Base-by-base conservation (phyloP, 2,329 filamentous ascomycete species). In the Calonectria multiphialidica region DNA sequence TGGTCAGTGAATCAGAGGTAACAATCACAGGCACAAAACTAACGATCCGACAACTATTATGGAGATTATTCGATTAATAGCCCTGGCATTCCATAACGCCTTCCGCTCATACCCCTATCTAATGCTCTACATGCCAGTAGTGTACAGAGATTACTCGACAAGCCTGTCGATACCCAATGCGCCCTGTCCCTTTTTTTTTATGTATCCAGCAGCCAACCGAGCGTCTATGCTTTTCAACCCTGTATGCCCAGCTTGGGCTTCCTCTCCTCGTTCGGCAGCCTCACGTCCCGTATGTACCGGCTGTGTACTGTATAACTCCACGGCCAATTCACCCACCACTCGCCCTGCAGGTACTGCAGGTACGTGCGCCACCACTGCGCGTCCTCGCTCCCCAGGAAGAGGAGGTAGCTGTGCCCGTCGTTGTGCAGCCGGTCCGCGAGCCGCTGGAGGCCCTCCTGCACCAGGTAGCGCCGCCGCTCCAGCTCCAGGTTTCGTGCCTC, bases 231-330 rank as follows among this genome's bases (percentile, higher is more conserved):
- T 42, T 23, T 33, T 55, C 47, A 69, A 23, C 59, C 59, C 35
- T 64, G 47, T 25, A 64, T 45, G n/a, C 37, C 55, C 45, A 69
- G 25, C 37, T 57, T 25, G n/a, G 25, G 40, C 37, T 68, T 69
- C 37, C 40, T 57, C 16, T 37, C 55, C 53, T 61, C 45, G 30
- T 42, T 74, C 18, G 44, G 33, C 15, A 66, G 21, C 44, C 45
- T 53, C 63, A 71, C 40, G n/a, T 67, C 45, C 33, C 63, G 21
- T 5, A 42, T 40, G 40, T 62, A 68, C 10, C 55, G 63, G 30
- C 68, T 71, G 33, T 71, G 63, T 42, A 63, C 68, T n/a, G 55
- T 71, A 28, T 71, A 63, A 9, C 45, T 71, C 63, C 68, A 71
- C n/a, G 53, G 55, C 35, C 45, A 25, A 49, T 67, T 45, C 40